Conservation (phyloP, 192 early-diverging fungal species). For the Diversispora eburnea region DNA sequence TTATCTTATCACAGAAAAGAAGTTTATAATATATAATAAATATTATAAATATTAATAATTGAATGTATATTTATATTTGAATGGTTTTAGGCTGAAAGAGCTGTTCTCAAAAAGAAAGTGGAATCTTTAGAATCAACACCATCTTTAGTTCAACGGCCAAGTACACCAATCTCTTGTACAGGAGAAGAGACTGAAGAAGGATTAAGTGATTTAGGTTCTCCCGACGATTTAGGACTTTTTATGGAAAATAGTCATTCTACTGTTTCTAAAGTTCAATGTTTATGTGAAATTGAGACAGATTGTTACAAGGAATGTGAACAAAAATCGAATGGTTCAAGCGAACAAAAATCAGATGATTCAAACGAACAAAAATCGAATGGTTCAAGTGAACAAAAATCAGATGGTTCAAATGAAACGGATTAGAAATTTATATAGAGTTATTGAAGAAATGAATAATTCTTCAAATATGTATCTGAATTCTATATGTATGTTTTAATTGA, state of each 20-base stretch:
- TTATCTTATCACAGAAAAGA: neutral
- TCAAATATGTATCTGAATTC: too few relatives aligned
- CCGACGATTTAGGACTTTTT: neutral
- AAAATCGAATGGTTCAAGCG: neutral
- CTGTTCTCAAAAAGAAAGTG: constrained; percentile 24
- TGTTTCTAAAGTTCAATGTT: neutral
- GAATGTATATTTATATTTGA: neutral
- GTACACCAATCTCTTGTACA: constrained; percentile 12
- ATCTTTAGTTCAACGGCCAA: neutral
- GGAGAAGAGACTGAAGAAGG: constrained; percentile 9
- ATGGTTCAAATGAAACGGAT: too few relatives aligned
- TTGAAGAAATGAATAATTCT: too few relatives aligned
- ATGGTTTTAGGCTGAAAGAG: constrained; percentile 22
- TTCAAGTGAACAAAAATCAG: too few relatives aligned
- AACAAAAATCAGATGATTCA: neutral
- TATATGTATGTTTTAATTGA: too few relatives aligned
- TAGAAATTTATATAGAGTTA: too few relatives aligned
- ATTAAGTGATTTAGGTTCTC: neutral
- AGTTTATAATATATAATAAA: too few relatives aligned
- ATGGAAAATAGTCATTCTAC: neutral
- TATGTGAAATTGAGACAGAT: neutral
- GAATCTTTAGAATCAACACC: constrained; percentile 14
- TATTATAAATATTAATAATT: neutral
- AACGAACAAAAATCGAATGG: too few relatives aligned
- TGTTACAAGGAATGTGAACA: neutral